Evolutionary conservation across 257 asterid species (phyloP), one percentile per base, ranked within the genome.

Genomic region (Cruciata laevipes): DNA sequence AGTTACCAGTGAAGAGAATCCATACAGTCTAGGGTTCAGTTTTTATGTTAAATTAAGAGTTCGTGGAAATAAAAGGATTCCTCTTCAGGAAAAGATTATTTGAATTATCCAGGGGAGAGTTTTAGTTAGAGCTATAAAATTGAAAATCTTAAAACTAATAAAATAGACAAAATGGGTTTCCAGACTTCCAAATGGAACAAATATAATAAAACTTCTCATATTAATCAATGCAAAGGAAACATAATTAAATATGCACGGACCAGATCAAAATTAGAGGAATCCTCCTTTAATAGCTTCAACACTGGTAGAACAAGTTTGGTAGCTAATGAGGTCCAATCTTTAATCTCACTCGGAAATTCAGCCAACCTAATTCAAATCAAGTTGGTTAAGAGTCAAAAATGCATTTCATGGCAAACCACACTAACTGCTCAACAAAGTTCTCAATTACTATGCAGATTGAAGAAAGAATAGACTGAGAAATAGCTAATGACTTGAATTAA

Each of bases 261-360:
- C 98, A 80, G 79, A 62, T 82, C 84, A 58, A 69, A 78, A 78
- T 79, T 83, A 64, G 94, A 78, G 70, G 67, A 75, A 59, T 87
- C 96, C 76, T 87, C 89, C 14, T 75, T 75, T 52, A 94, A 80
- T 66, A 86, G 75, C 85, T 85, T 87, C 75, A 86, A 24, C 61
- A 80, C 64, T 71, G 88, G 85, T 77, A 79, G 90, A 75, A 85
- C 68, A 76, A 88, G 82, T 80, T 79, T 90, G 68, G 89, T 66
- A 67, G 95, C 81, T 63, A 79, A 85, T 3, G 90, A 82, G 58
- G 79, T 79, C 61, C 83, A 97, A 75, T 90, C 99, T 76, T 88
- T 94, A 84, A 83, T 94, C 32, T 83, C 84, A 81, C 69, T 87
- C 44, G 89, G 82, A 75, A 82, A 88, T 66, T 81, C 84, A 71